A percentile compares a stretch with the other conserved stretches of the same genome.
These are phyloP conservation scores for Lentinula lateritia DNA, from an alignment of 768 basidiomycete genomes.

Conservation along the genomic window DNA sequence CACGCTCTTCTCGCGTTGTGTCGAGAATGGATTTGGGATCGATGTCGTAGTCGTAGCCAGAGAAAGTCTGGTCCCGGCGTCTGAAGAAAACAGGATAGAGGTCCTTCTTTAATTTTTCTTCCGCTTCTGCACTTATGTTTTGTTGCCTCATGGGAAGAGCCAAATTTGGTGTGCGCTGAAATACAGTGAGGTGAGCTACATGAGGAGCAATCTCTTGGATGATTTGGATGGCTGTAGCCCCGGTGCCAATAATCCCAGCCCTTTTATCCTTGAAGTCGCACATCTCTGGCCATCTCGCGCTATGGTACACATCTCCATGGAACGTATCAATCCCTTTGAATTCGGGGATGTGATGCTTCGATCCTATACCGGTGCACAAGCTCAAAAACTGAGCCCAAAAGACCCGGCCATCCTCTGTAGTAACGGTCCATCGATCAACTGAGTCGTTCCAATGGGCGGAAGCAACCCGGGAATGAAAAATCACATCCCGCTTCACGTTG, in stretches of 20 bases:
- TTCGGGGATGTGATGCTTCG: neutral
- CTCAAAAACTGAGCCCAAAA: neutral
- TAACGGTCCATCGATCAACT: neutral
- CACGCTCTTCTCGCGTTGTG: slow-evolving; percentile 8
- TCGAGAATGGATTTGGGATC: neutral
- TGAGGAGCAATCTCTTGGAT: slow-evolving; percentile 8
- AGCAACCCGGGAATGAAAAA: neutral
- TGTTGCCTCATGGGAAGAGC: slow-evolving; percentile 2
- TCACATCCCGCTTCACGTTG: neutral
- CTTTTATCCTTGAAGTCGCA: slow-evolving; percentile 1
- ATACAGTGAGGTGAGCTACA: slow-evolving; percentile 10
- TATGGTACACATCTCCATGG: neutral
- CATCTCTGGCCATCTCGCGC: neutral
- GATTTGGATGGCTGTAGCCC: neutral
- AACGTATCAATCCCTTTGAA: slow-evolving; percentile 6
- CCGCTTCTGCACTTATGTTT: neutral
- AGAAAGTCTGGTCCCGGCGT: neutral
- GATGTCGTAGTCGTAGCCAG: neutral
- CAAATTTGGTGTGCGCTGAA: slow-evolving; percentile 9
- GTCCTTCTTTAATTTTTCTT: neutral
- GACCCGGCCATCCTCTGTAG: neutral
- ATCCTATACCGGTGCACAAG: slow-evolving; percentile 3
- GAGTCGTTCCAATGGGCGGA: neutral
- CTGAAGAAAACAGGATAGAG: neutral
- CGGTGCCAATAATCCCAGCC: slow-evolving; percentile 4